These are phyloP conservation scores for Arbutus unedo DNA, from an alignment of 148 eudicot genomes.

Conservation along the genomic window DNA sequence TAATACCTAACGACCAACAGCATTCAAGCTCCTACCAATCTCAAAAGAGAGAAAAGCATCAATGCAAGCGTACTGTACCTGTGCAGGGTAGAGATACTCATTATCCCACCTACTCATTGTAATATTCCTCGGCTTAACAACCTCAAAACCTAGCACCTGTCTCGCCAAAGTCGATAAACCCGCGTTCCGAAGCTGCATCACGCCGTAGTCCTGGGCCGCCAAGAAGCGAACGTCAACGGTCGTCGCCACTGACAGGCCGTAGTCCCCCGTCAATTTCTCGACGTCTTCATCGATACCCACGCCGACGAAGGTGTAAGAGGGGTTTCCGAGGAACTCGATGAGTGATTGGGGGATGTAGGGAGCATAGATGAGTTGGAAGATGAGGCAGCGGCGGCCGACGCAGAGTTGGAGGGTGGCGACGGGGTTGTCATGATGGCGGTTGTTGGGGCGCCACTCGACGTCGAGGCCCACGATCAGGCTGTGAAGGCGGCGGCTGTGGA, in stretches of 20 bases:
- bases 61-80: slow-evolving; percentile 48
- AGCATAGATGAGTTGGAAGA: slow-evolving; percentile 34
- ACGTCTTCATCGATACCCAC: neutral
- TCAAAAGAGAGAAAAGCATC: slow-evolving; percentile 46
- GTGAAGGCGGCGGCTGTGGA: neutral
- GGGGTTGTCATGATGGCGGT: slow-evolving; percentile 18
- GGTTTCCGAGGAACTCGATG: slow-evolving; percentile 6
- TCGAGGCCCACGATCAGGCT: slow-evolving; percentile 21
- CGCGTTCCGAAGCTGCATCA: neutral
- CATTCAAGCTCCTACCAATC: slow-evolving; percentile 28
- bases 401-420: slow-evolving; percentile 41
- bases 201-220: neutral
- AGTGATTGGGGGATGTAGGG: slow-evolving; percentile 16
- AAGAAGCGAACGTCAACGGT: neutral
- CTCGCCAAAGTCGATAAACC: slow-evolving; percentile 19
- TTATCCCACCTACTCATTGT: slow-evolving; percentile 60
- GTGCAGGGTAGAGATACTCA: slow-evolving; percentile 31
- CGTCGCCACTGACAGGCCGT: neutral
- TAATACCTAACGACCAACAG: neutral
- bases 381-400: slow-evolving; percentile 22
- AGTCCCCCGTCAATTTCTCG: neutral
- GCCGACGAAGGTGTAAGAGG: neutral
- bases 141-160: slow-evolving; percentile 36
- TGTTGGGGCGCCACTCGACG: slow-evolving; percentile 23
- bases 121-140: slow-evolving; percentile 44